A percentile compares a stretch with the other conserved stretches of the same genome.
These are phyloP conservation scores for Hygrophorus pudorinus DNA, from an alignment of 768 basidiomycete species.

Conservation along the genomic window DNA sequence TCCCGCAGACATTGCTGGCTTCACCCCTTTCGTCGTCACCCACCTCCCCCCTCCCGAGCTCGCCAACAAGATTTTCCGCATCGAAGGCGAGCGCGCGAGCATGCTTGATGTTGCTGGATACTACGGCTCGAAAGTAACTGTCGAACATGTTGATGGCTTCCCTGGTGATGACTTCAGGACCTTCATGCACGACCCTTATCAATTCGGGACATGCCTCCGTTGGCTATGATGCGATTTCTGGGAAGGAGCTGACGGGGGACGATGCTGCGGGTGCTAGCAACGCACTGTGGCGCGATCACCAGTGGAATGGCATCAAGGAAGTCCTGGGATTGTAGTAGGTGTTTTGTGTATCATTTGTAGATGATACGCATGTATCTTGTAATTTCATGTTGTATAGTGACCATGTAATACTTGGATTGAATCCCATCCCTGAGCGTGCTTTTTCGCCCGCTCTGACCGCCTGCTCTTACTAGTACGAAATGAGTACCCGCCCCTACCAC, in stretches of 20 bases:
- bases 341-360: no score
- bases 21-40: slow-evolving; percentile 3
- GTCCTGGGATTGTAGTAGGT: neutral
- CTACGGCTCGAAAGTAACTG: neutral
- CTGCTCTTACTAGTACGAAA: no score
- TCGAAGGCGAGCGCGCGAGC: slow-evolving; percentile 24
- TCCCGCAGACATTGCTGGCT: slow-evolving; percentile 24
- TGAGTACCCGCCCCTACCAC: no score
- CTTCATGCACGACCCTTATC: slow-evolving; percentile 7
- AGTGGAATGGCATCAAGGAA: slow-evolving; percentile 14
- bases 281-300: slow-evolving; percentile 13
- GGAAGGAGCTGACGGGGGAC: neutral
- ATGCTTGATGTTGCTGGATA: slow-evolving; percentile 16
- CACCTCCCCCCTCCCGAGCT: slow-evolving; percentile 18
- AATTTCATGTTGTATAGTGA: no score
- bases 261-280: slow-evolving; percentile 14
- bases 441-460: no score
- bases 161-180: slow-evolving; percentile 5
- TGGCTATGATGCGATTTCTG: slow-evolving; percentile 10
- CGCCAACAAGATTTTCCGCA: slow-evolving; percentile 20
- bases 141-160: slow-evolving; percentile 6
- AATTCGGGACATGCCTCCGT: slow-evolving; percentile 10
- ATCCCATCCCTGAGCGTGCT: no score
- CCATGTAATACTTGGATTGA: no score
- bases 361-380: no score